Percentiles rank a stretch among this genome's conserved stretches.
These are phyloP conservation scores for Gnomoniopsis smithogilvyi DNA, from an alignment of 2,329 filamentous ascomycete species.

Conservation along the genomic window DNA sequence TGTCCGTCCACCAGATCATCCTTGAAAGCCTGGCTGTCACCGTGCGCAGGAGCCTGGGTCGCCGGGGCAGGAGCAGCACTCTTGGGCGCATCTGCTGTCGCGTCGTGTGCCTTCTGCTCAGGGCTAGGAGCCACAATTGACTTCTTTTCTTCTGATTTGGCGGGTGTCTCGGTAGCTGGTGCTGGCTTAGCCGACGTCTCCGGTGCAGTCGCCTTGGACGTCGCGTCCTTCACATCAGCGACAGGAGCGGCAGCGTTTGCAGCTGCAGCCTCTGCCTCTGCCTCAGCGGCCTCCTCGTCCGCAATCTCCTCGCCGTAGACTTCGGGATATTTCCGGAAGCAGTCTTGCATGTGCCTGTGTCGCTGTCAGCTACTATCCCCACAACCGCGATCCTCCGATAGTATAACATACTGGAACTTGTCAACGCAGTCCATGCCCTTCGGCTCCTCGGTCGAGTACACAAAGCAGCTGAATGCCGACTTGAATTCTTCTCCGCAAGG, in stretches of 20 bases:
- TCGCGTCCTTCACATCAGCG: slow-evolving; percentile 6
- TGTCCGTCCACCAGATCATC: slow-evolving; percentile 10
- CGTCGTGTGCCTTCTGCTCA: not conserved
- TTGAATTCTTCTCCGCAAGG: slow-evolving; percentile 96
- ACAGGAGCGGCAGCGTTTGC: not conserved
- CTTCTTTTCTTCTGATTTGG: not conserved
- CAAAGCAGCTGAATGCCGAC: slow-evolving; percentile 95
- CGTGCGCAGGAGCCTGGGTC: not conserved
- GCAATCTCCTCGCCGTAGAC: slow-evolving; percentile 87
- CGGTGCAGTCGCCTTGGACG: slow-evolving; percentile 3
- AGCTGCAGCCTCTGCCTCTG: slow-evolving; percentile 20
- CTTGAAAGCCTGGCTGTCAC: not conserved
- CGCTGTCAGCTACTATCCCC: slow-evolving; percentile 2
- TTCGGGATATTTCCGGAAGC: slow-evolving; percentile 90
- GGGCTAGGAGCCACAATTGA: not conserved
- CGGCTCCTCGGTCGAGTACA: slow-evolving; percentile 89
- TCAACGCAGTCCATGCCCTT: slow-evolving; percentile 98
- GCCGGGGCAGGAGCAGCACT: not conserved
- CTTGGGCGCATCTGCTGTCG: slow-evolving; percentile 5
- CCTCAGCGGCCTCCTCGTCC: slow-evolving; percentile 59
- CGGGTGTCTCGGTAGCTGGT: not conserved
- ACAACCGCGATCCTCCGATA: not conserved
- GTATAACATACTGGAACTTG: slow-evolving; percentile 78
- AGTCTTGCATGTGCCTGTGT: slow-evolving; percentile 88
- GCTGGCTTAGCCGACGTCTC: not conserved